Base-by-base conservation (phyloP, 805 yeast species). In the Cyberlindnera xylosilytica region DNA sequence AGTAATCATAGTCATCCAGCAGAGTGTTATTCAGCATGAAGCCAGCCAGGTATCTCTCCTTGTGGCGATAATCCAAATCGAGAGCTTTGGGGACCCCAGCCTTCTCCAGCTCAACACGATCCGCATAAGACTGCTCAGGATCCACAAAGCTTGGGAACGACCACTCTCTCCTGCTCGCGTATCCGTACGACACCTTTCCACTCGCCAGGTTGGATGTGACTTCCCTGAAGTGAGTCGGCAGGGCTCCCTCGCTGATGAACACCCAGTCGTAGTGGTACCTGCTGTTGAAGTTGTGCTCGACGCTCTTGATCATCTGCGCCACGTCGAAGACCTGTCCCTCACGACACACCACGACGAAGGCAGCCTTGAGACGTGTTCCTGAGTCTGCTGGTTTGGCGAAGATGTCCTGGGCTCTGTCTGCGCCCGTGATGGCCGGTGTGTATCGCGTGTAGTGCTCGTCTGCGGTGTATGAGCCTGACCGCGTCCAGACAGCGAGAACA, bases 221-320 rank as follows among this genome's bases (percentile, higher is more conserved):
- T 6, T 55, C 52, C 37, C 64, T 70, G 58, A 85, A 84, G 41
- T 73, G 73, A 1, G 66, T 69, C 27, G 68, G 58, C 53, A 86
- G 83, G 4, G 74, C 76, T 40, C 66, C 71, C 54, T 85, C 86
- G 57, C 83, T 83, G 36, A 85, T 60, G 50, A 86, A 83, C 2
- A 82, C 80, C 87, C 88, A 85, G 60, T 83, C 89, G 56, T 85
- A 84, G 53, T 79, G 73, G 57, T 63, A 80, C 30, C 66, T 62
- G 23, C 55, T 17, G 58, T 85, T 85, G 66, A 83, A 85, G 46
- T 93, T 68, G 61, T 85, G 93, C 64, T 87, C 95, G 47, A 86
- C 68, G 41, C 74, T 73, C 60, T 82, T 68, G 44, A 83, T 78
- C 8, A 87, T 77, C 23, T 64, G 70, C 10, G 86, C 85, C 51